phyloP scores from a whole-genome alignment of 2,329 filamentous ascomycete genomes.

The Claviceps arundinis region DNA sequence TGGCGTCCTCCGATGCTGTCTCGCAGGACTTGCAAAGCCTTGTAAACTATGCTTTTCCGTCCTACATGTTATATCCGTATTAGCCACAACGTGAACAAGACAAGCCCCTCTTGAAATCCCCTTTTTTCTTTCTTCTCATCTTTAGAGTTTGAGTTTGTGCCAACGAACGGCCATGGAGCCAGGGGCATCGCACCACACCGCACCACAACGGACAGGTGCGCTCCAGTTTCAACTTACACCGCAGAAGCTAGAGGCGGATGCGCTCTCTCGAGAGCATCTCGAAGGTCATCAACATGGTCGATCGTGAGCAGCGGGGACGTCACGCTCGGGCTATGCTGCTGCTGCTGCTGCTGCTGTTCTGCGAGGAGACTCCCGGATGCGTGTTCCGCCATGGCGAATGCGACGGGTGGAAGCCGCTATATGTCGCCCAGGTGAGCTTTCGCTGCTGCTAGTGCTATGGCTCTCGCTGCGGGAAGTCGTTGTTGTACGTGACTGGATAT shows the following conservation, averaged over 20 bases:
- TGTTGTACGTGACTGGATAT: too few species aligned
- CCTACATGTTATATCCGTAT: conserved; percentile 15
- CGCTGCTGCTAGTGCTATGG: too few species aligned
- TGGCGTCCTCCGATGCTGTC: conserved; percentile 44
- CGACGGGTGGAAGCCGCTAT: not conserved
- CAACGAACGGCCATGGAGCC: too few species aligned
- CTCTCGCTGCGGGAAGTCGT: too few species aligned
- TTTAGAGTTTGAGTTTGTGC: too few species aligned
- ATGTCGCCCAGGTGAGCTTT: not conserved
- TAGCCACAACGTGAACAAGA: not conserved
- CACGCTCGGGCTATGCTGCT: not conserved
- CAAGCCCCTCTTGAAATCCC: too few species aligned
- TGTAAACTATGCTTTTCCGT: conserved; percentile 27
- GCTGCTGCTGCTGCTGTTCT: not conserved
- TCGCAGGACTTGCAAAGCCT: conserved; percentile 38
- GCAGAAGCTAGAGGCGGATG: conserved; percentile 18
- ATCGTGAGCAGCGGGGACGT: conserved; percentile 19
- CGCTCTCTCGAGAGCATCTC: conserved; percentile 7
- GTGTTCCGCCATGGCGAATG: not conserved
- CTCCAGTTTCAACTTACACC: conserved; percentile 24
- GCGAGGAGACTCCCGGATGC: not conserved
- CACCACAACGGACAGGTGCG: not conserved
- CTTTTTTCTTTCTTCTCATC: too few species aligned
- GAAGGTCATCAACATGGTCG: conserved; percentile 13
- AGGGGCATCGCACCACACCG: too few species aligned